Base-by-base conservation (phyloP, 768 basidiomycete genomes). In the Clavulina sp. region DNA sequence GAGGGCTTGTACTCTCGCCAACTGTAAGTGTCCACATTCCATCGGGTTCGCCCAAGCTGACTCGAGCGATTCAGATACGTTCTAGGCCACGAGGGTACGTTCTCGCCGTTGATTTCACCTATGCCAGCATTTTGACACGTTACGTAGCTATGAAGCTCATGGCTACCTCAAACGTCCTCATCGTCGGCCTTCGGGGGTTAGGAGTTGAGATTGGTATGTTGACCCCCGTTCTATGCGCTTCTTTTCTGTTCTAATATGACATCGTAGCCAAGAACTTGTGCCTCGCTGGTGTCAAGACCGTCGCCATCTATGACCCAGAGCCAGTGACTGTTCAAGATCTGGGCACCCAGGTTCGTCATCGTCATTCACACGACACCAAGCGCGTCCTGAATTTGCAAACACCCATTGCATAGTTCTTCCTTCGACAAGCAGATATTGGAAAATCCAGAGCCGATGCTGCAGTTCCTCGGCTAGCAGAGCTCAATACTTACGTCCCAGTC, bases 91-190 rank as follows among this genome's bases (percentile, higher is more conserved):
- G 92, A 96, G 76, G 92, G 92, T 87, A 57, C 57, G 64, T 48
- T 51, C 28, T 24, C 41, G n/a, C 5, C 7, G 18, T 30, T 26
- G 28, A 43, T 18, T 31, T 48, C 23, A 21, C 21, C 36, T n/a
- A 48, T 23, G 32, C 5, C n/a, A 32, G 2, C 16, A 60, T 23
- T 41, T 56, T 65, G 48, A 68, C 48, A 30, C 5, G 21, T 29
- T n/a, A 41, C 26, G n/a, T 58, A 96, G 93, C 93, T 41, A 97
- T 97, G 95, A 95, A 95, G 73, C 82, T 81, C 62, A 97, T 99
- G 95, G 93, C 95, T 4, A 72, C 76, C 16, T 96, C 92, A 33
- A 95, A 95, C 62, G 84, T 97, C 38, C 76, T 99, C 56, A 78
- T 99, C 56, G 80, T 95, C 43, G 95, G 95, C 6, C 67, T 89